A percentile compares a stretch with the other conserved stretches of the same genome.
Conservation (phyloP, 495 filamentous ascomycete species). For the Clavariopsis aquatica region DNA sequence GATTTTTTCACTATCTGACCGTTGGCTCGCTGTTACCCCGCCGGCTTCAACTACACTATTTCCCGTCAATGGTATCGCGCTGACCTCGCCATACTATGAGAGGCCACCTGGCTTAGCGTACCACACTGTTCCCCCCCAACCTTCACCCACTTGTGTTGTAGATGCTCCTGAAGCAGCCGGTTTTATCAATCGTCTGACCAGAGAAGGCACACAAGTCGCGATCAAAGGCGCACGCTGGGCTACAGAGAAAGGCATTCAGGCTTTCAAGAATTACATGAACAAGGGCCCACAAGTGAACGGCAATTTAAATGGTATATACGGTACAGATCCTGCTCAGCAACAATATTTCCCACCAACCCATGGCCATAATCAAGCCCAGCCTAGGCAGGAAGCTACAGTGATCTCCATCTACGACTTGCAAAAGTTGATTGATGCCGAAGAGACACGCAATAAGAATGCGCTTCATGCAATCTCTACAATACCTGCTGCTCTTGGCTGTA, state of each 20-base stretch:
- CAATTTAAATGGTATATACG: constrained; percentile 44
- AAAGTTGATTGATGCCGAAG: constrained; percentile 53
- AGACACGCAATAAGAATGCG: constrained; percentile 47
- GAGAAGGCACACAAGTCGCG: constrained; percentile 88
- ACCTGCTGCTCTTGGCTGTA: constrained; percentile 78
- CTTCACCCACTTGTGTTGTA: constrained; percentile 70
- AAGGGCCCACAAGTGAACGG: constrained; percentile 50
- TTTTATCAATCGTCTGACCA: constrained; percentile 78
- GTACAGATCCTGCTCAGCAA: constrained; percentile 32
- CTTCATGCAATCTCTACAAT: constrained; percentile 75
- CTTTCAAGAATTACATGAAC: constrained; percentile 89
- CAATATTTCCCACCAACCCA: constrained; percentile 70
- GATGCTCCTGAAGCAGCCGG: constrained; percentile 79
- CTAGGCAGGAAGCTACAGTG: constrained; percentile 67
- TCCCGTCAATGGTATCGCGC: constrained; percentile 62
- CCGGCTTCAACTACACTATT: constrained; percentile 68
- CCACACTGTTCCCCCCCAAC: constrained; percentile 72
- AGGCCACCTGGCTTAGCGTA: constrained; percentile 67
- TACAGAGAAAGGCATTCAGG: constrained; percentile 79
- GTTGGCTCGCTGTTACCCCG: constrained; percentile 85
- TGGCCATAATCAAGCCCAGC: constrained; percentile 48
- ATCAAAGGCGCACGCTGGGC: constrained; percentile 86
- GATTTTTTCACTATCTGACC: constrained; percentile 71
- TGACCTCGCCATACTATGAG: constrained; percentile 47
- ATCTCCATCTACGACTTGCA: constrained; percentile 85